phyloP scores from a whole-genome alignment of 768 basidiomycete species.

The Pholiota microspora region DNA sequence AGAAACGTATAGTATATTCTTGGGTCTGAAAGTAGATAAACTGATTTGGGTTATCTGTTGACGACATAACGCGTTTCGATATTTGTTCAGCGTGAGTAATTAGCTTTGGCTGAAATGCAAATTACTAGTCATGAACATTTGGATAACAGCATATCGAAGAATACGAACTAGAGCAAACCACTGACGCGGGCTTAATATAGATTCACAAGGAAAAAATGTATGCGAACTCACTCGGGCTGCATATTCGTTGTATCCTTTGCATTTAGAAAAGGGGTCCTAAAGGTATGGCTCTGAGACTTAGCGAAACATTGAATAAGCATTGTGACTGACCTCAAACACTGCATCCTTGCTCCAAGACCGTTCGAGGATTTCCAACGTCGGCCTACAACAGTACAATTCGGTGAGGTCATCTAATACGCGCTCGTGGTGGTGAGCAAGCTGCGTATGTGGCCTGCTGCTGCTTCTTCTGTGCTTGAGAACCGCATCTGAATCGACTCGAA shows the following conservation, averaged over 20 bases:
- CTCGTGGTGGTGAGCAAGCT: constrained; percentile 39
- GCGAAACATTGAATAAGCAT: neutral
- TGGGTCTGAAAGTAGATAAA: constrained; percentile 59
- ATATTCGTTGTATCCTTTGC: constrained; percentile 49
- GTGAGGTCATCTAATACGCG: constrained; percentile 56
- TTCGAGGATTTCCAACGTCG: constrained; percentile 50
- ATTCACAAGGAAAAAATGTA: neutral
- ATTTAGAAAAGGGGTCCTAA: constrained; percentile 50
- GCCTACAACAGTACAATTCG: constrained; percentile 55
- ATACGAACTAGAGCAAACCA: constrained; percentile 51
- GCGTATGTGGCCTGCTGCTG: constrained; percentile 31
- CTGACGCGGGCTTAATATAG: constrained; percentile 23
- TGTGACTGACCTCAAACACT: constrained; percentile 44
- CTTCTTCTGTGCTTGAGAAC: constrained; percentile 36
- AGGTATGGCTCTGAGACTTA: neutral
- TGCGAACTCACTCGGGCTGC: constrained; percentile 46
- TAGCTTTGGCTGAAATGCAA: constrained; percentile 45
- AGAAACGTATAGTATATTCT: constrained; percentile 54
- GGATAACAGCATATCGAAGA: neutral
- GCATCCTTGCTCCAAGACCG: constrained; percentile 55
- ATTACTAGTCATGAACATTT: neutral
- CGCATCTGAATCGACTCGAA: constrained; percentile 35
- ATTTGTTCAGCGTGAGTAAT: constrained; percentile 50
- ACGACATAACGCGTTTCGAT: constrained; percentile 55
- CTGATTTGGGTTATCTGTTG: constrained; percentile 56